These are phyloP conservation scores for Neoboletus subvelutipes DNA, from an alignment of 768 basidiomycete genomes.

Conservation along the genomic window DNA sequence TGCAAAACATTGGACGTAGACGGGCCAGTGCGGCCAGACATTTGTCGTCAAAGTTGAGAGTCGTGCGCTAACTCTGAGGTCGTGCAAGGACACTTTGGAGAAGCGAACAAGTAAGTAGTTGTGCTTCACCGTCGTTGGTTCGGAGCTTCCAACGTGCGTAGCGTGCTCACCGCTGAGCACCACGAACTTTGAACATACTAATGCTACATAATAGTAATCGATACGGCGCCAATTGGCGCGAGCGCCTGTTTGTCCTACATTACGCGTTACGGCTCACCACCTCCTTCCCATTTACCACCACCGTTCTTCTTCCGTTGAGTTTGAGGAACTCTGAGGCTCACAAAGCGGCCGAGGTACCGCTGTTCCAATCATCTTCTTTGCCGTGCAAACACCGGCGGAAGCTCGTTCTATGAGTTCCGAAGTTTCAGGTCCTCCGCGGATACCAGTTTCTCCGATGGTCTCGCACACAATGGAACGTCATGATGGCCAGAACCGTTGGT, in stretches of 20 bases:
- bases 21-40: constrained; percentile 12
- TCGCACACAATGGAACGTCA: neutral
- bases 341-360: neutral
- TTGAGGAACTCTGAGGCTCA: neutral
- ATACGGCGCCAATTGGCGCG: neutral
- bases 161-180: neutral
- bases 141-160: neutral
- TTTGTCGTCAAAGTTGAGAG: constrained; percentile 2
- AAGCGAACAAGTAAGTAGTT: neutral
- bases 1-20: constrained; percentile 18
- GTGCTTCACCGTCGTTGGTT: neutral
- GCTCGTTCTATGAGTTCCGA: neutral
- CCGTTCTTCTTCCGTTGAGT: too few species aligned
- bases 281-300: neutral
- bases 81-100: neutral
- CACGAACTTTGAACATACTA: too few species aligned
- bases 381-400: neutral
- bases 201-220: neutral
- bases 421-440: neutral
- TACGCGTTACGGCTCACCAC: too few species aligned
- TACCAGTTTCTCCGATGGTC: too few species aligned
- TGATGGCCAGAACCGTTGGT: neutral
- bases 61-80: neutral
- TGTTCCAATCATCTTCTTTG: neutral
- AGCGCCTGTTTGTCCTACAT: neutral